A percentile compares a stretch with the other conserved stretches of the same genome.
phyloP scores from a whole-genome alignment of 2,329 filamentous ascomycete genomes.

The Phoma sp. region DNA sequence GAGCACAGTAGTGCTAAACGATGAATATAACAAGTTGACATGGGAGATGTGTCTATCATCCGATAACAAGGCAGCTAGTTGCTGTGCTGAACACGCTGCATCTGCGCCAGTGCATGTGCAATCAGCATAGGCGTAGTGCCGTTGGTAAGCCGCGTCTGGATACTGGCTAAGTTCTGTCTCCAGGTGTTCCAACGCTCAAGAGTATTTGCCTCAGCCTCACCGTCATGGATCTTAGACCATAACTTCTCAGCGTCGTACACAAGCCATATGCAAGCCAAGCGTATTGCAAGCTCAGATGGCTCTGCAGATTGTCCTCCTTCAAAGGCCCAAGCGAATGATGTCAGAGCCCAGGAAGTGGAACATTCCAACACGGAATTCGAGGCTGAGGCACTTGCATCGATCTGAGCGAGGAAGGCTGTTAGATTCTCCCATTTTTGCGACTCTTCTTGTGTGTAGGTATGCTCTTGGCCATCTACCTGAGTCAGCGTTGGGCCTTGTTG shows the following conservation, averaged over 20 bases:
- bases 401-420: constrained; percentile 19
- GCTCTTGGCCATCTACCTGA: constrained; percentile 5
- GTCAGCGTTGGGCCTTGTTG: not conserved
- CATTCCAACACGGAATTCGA: constrained; percentile 9
- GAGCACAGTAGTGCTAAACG: no score
- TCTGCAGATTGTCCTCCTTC: not conserved
- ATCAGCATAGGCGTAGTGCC: constrained; percentile 6
- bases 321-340: constrained; percentile 8
- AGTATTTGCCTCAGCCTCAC: not conserved
- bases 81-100: constrained; percentile 5
- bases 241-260: constrained; percentile 17
- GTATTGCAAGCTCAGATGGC: constrained; percentile 6
- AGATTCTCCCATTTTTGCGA: constrained; percentile 12
- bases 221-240: constrained; percentile 4
- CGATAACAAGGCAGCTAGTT: not conserved
- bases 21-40: not conserved
- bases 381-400: constrained; percentile 12
- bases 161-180: constrained; percentile 6
- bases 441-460: constrained; percentile 10
- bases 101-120: constrained; percentile 8
- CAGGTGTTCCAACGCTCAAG: constrained; percentile 12
- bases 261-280: constrained; percentile 19
- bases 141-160: not conserved
- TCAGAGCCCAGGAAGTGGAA: constrained; percentile 5
- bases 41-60: not conserved